A percentile compares a stretch with the other conserved stretches of the same genome.
Conservation (phyloP, 176 grass and related monocot genomes). For the Phoenix roebelenii region DNA sequence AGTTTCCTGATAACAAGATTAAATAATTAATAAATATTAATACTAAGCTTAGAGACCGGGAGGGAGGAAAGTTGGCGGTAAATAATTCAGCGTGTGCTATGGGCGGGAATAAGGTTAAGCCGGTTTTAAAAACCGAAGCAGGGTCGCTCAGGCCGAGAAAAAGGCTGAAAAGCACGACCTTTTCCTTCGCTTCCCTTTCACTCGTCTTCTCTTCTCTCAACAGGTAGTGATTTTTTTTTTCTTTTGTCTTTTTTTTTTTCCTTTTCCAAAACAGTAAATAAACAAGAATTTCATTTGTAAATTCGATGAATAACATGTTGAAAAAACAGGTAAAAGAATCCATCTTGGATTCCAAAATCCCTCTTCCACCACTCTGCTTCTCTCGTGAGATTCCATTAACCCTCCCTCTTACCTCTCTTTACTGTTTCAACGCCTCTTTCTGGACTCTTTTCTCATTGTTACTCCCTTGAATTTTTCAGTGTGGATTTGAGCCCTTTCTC, state of each 20-base stretch:
- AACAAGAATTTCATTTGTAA: too few species aligned
- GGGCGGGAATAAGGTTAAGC: constrained; percentile 12
- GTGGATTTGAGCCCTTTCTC: constrained; percentile 9
- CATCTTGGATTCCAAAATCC: too few species aligned
- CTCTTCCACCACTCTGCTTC: constrained; percentile 26
- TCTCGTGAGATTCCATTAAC: constrained; percentile 13
- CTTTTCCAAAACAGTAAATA: too few species aligned
- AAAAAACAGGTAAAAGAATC: neutral
- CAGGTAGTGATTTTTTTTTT: too few species aligned
- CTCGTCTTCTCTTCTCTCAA: neutral
- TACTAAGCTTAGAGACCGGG: too few species aligned
- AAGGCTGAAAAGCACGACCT: constrained; percentile 19
- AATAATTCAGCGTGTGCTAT: too few species aligned
- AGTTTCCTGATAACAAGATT: too few species aligned
- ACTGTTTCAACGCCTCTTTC: constrained; percentile 37
- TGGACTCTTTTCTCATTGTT: neutral
- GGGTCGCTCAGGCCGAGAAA: neutral
- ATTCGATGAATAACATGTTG: too few species aligned
- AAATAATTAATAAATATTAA: too few species aligned
- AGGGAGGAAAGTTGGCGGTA: too few species aligned
- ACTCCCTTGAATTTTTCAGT: neutral
- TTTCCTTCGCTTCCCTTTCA: constrained; percentile 19
- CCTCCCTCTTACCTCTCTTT: constrained; percentile 27
- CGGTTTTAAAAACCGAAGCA: constrained; percentile 3
- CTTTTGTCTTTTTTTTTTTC: too few species aligned